Evolutionary conservation across 805 yeast genomes (phyloP), one percentile per base, ranked within the genome.

Genomic region (Pichia heedii): DNA sequence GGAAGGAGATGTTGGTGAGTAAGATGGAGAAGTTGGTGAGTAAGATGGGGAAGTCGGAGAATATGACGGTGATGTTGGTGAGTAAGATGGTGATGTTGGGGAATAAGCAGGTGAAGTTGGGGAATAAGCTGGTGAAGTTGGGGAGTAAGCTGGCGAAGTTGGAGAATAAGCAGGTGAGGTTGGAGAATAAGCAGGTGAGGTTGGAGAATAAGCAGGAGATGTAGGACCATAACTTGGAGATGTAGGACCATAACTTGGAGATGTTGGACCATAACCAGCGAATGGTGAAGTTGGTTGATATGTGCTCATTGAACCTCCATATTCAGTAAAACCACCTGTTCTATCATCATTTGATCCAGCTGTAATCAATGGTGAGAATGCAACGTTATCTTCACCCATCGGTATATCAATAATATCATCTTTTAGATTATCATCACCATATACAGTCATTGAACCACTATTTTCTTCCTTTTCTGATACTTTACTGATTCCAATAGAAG

Each of bases 401-500:
- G 65, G 71, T 27, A 56, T 58, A 45, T 60, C 63, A 49, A 73
- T 73, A 50, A 73, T 68, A 57, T 79, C 80, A 47, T 81, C 77
- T 56, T 79, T 84, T 43, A 78, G 74, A 47, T 76, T 84, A 34
- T 76, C 74, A 46, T 76, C 73, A 57, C 84, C 86, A 65, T 89
- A 89, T 38, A 96, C 96, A 39, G 98, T 88, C 34, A 93, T 90
- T 44, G 90, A 84, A 51, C 97, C 96, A 41, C 77, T 88, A 43
- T 66, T 70, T 40, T 66, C 70, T 43, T 68, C 57, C 20, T 67
- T 58, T 45, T 63, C 69, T 39, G 65, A 68, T n/a, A 73, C 55
- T 22, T 60, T 61, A 30, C 67, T 57, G 20, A 66, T 69, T 49
- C 47, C 61, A 43, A 40, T 65, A 40, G 54, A 67, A 55, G 47